Evolutionary conservation across 2,329 filamentous ascomycete species (phyloP).

Genomic region (Dothideomycetes sp.): DNA sequence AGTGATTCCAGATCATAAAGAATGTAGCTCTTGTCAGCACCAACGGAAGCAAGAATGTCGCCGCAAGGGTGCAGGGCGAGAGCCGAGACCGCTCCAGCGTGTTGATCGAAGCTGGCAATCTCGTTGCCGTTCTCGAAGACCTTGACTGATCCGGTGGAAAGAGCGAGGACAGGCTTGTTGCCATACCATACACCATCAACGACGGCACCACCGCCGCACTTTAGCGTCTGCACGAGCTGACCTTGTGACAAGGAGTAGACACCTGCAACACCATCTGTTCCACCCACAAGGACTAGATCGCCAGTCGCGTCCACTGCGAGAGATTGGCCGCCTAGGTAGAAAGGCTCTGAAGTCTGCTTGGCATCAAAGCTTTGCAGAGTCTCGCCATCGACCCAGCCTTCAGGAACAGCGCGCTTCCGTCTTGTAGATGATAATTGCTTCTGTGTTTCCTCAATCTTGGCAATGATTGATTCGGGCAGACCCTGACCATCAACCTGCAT

Average conservation of each 20-base stretch:
- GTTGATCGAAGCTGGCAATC: conserved; percentile 60
- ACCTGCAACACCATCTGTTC: conserved; percentile 62
- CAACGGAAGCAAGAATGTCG: conserved; percentile 74
- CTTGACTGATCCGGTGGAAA: conserved; percentile 67
- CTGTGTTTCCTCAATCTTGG: conserved; percentile 70
- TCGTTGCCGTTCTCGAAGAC: conserved; percentile 63
- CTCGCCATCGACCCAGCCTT: conserved; percentile 72
- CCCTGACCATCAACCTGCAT: conserved; percentile 86
- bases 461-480: conserved; percentile 59
- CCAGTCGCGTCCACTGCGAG: conserved; percentile 49
- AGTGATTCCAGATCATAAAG: conserved; percentile 68
- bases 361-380: conserved; percentile 52
- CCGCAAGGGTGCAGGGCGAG: conserved; percentile 75
- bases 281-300: conserved; percentile 61
- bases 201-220: conserved; percentile 53
- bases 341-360: conserved; percentile 40
- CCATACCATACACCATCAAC: conserved; percentile 57
- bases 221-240: conserved; percentile 59
- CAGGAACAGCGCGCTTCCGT: conserved; percentile 77
- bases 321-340: conserved; percentile 48
- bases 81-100: conserved; percentile 70
- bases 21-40: conserved; percentile 82
- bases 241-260: conserved; percentile 70
- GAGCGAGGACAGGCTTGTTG: conserved; percentile 59
- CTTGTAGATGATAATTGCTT: conserved; percentile 75